These are phyloP conservation scores for Alternaria triticina DNA, from an alignment of 2,329 filamentous ascomycete species.

Conservation along the genomic window DNA sequence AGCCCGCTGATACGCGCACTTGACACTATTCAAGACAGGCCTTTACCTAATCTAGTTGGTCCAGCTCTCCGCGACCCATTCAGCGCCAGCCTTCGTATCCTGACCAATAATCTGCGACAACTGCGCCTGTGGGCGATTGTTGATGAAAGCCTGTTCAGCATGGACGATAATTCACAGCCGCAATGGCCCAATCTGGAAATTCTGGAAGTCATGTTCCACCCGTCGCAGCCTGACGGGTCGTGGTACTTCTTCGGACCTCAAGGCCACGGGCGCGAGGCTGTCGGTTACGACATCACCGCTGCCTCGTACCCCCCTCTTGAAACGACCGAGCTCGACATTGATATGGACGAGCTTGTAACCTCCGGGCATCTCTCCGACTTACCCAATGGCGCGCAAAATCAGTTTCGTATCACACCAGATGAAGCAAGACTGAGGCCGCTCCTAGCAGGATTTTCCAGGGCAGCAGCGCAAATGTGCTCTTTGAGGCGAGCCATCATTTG, in stretches of 20 bases:
- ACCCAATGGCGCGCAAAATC: background rate
- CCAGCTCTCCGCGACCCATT: conserved; percentile 19
- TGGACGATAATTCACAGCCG: conserved; percentile 4
- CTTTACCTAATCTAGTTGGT: conserved; percentile 13
- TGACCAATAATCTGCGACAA: conserved; percentile 18
- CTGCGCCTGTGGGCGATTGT: conserved; percentile 7
- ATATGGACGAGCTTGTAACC: background rate
- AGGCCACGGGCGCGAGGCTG: conserved; percentile 9
- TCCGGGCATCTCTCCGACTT: background rate
- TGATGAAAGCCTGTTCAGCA: conserved; percentile 24
- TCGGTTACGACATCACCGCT: background rate
- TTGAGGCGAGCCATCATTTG: background rate
- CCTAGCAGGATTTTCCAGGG: background rate
- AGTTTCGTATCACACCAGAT: conserved; percentile 16
- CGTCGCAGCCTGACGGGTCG: conserved; percentile 13
- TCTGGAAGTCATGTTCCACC: conserved; percentile 20
- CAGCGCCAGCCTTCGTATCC: conserved; percentile 20
- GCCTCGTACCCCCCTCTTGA: conserved; percentile 19
- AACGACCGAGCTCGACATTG: conserved; percentile 7
- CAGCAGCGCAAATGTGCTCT: background rate
- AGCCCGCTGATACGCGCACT: background rate
- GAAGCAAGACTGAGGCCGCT: background rate
- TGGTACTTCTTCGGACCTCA: conserved; percentile 26
- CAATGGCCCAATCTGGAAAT: conserved; percentile 25
- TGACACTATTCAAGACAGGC: conserved; percentile 7